A percentile compares a stretch with the other conserved stretches of the same genome.
Evolutionary conservation across 2,329 filamentous ascomycete genomes (phyloP).

Genomic region (Aspergillus fructus): DNA sequence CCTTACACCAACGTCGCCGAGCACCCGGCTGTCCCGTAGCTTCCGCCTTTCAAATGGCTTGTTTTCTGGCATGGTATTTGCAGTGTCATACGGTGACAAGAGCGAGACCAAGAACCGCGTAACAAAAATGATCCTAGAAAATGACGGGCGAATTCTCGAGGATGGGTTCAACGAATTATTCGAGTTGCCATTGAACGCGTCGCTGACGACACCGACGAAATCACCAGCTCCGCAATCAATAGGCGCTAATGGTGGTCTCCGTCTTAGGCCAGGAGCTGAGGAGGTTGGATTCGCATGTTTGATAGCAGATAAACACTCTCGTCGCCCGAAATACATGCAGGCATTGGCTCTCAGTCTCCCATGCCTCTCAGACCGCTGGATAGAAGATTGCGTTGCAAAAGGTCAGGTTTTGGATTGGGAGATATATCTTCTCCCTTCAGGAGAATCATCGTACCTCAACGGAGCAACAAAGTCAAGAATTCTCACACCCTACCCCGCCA

Average conservation of each 20-base stretch:
- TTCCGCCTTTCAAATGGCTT: conserved; percentile 43
- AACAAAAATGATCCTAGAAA: conserved; percentile 62
- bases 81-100: conserved; percentile 69
- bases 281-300: conserved; percentile 76
- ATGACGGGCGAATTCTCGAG: conserved; percentile 71
- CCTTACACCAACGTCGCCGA: conserved; percentile 48
- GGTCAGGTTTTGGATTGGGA: conserved; percentile 68
- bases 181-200: conserved; percentile 42
- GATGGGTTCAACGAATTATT: conserved; percentile 83
- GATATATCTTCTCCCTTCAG: conserved; percentile 81
- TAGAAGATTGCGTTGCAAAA: conserved; percentile 67
- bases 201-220: conserved; percentile 29
- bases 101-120: conserved; percentile 58
- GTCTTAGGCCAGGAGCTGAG: conserved; percentile 53
- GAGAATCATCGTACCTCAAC: conserved; percentile 72
- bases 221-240: conserved; percentile 15
- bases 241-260: conserved; percentile 41
- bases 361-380: conserved; percentile 80
- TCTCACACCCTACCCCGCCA: conserved; percentile 61
- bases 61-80: conserved; percentile 84
- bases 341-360: conserved; percentile 86
- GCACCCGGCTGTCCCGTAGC: conserved; percentile 49
- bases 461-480: conserved; percentile 75
- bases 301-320: conserved; percentile 80
- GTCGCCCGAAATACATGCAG: conserved; percentile 91